Evolutionary conservation across 495 filamentous ascomycete genomes (phyloP), one percentile per base, ranked within the genome.

Genomic region (Penicillium silybi): DNA sequence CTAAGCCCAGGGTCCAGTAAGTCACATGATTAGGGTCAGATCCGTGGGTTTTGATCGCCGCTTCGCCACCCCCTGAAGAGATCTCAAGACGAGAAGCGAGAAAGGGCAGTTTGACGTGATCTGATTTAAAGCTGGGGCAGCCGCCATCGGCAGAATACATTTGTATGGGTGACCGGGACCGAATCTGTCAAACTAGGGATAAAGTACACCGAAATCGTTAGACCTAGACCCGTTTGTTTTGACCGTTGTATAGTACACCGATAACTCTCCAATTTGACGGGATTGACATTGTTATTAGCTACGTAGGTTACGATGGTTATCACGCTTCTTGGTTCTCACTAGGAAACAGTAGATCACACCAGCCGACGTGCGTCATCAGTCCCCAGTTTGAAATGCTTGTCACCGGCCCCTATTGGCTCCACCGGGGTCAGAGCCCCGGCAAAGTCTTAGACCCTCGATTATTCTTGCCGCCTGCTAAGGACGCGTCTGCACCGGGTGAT

Each of bases 331-430:
- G 26, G 26, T 8, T 9, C 26, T 10, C 26, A 29, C 26, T 29
- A 26, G 11, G 35, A 38, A 38, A n/a, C n/a, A n/a, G n/a, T n/a
- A n/a, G 15, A 13, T 19, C 46, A 20, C 2, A 41, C 23, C 2
- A 15, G 7, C 38, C 1, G 19, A 25, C 35, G 42, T 46, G 50
- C 50, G 44, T 53, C 50, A 53, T 42, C 38, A 5, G 25, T 23
- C 32, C 32, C 37, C 37, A 19, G 47, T 17, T 3, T 5, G 18
- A 26, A 53, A 53, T 47, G 50, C 50, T 53, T 53, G 44, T 46
- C 26, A 8, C 19, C 4, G 23, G 17, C 43, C 37, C 44, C 37
- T 47, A 17, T 46, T 47, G 37, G 50, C 17, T 38, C 50, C 50
- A 53, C 44, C 25, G 18, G 16, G 37, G n/a, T 39, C 37, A 39